phyloP scores from a whole-genome alignment of 306 rosid species.

The Abrus pulchellus region DNA sequence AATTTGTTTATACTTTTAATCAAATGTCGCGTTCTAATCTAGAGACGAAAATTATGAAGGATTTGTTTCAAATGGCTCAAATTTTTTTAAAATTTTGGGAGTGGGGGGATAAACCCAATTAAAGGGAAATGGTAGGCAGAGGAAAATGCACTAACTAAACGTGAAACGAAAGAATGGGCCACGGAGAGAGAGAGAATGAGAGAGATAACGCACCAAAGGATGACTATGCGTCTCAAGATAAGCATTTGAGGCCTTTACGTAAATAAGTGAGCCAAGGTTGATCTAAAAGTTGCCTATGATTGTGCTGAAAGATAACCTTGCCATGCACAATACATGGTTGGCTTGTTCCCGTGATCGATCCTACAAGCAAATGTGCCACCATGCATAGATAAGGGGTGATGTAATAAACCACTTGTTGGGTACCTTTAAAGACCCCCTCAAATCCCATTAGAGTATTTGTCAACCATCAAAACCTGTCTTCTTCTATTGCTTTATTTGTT shows the following conservation, averaged over 20 bases:
- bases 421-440: slow-evolving; percentile 42
- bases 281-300: slow-evolving; percentile 52
- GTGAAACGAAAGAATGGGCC: slow-evolving; percentile 57
- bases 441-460: slow-evolving; percentile 41
- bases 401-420: slow-evolving; percentile 55
- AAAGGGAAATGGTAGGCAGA: slow-evolving; percentile 49
- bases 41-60: slow-evolving; percentile 32
- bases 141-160: slow-evolving; percentile 55
- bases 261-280: slow-evolving; percentile 53
- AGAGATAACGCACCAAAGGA: slow-evolving; percentile 41
- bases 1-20: slow-evolving; percentile 46
- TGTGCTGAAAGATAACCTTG: slow-evolving; percentile 51
- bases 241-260: slow-evolving; percentile 58
- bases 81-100: neutral
- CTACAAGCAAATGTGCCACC: slow-evolving; percentile 36
- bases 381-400: slow-evolving; percentile 57
- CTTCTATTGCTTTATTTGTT: slow-evolving; percentile 39
- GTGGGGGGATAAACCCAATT: slow-evolving; percentile 52
- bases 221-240: slow-evolving; percentile 48
- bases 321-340: slow-evolving; percentile 57
- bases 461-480: slow-evolving; percentile 46
- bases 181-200: slow-evolving; percentile 12
- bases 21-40: slow-evolving; percentile 46
- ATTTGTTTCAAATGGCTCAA: slow-evolving; percentile 50
- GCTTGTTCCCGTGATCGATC: slow-evolving; percentile 42